Evolutionary conservation across 495 filamentous ascomycete species (phyloP).

Genomic region (Podospora sp.): DNA sequence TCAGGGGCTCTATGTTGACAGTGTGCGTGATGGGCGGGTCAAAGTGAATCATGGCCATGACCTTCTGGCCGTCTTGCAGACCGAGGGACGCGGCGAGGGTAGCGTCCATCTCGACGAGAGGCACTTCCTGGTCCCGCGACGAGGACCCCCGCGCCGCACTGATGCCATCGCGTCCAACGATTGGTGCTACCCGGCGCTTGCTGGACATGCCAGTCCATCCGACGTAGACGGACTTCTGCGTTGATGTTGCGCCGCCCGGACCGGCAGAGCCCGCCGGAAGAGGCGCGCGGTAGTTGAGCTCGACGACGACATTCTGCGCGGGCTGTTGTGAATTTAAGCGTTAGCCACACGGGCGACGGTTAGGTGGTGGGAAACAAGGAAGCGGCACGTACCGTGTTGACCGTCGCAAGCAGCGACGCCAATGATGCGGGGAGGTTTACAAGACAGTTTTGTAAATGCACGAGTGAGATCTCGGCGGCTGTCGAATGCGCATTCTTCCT

Average conservation of each 20-base stretch:
- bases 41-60: slow-evolving; percentile 70
- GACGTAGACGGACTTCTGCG: slow-evolving; percentile 72
- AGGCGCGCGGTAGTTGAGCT: slow-evolving; percentile 68
- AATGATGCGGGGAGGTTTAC: slow-evolving; percentile 90
- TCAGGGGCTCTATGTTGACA: slow-evolving; percentile 93
- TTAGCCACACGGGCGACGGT: slow-evolving; percentile 5
- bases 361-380: not conserved
- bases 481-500: slow-evolving; percentile 66
- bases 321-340: slow-evolving; percentile 49
- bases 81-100: slow-evolving; percentile 85
- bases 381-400: slow-evolving; percentile 72
- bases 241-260: slow-evolving; percentile 34
- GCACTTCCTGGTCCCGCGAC: slow-evolving; percentile 69
- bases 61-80: slow-evolving; percentile 81
- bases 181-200: slow-evolving; percentile 73
- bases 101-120: slow-evolving; percentile 83
- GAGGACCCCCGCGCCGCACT: slow-evolving; percentile 52
- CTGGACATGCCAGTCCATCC: slow-evolving; percentile 98
- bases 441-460: slow-evolving; percentile 88
- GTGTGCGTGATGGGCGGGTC: slow-evolving; percentile 90
- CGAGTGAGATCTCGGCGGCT: slow-evolving; percentile 74
- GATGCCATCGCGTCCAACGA: slow-evolving; percentile 74
- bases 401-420: slow-evolving; percentile 77
- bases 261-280: slow-evolving; percentile 41
- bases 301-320: slow-evolving; percentile 94